Conservation (phyloP, 2,329 filamentous ascomycete genomes). For the Trichophaea hybrida region DNA sequence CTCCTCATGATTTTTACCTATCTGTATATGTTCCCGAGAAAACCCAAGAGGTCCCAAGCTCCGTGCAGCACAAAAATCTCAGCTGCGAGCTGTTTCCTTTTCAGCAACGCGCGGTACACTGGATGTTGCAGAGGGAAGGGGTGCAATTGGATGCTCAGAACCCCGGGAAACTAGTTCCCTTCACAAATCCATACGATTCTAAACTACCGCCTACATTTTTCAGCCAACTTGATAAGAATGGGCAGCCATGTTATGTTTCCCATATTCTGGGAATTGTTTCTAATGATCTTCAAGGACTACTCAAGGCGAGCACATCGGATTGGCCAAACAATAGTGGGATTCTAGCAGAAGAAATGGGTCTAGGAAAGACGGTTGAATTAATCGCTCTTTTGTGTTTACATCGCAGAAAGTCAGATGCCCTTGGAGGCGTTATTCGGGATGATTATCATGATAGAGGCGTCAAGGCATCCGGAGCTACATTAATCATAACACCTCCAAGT, state of each 20-base stretch:
- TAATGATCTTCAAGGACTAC: conserved; percentile 32
- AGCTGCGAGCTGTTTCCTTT: conserved; percentile 24
- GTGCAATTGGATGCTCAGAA: conserved; percentile 8
- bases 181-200: background rate
- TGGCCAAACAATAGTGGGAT: conserved; percentile 40
- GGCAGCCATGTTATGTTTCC: conserved; percentile 42
- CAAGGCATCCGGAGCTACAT: conserved; percentile 40
- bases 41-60: conserved; percentile 10
- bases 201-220: conserved; percentile 28
- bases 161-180: background rate
- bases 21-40: conserved; percentile 19
- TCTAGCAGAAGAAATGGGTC: conserved; percentile 67
- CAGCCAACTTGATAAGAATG: conserved; percentile 29
- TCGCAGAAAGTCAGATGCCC: background rate
- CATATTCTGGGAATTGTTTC: conserved; percentile 47
- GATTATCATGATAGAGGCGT: conserved; percentile 35
- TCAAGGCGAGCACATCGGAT: conserved; percentile 14
- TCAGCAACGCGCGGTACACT: conserved; percentile 25
- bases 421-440: background rate
- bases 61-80: conserved; percentile 22
- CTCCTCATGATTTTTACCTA: conserved; percentile 23
- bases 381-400: conserved; percentile 51
- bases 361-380: conserved; percentile 67
- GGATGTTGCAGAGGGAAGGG: conserved; percentile 26
- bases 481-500: conserved; percentile 40